These are phyloP conservation scores for Pholiota microspora DNA, from an alignment of 768 basidiomycete genomes.

Conservation along the genomic window DNA sequence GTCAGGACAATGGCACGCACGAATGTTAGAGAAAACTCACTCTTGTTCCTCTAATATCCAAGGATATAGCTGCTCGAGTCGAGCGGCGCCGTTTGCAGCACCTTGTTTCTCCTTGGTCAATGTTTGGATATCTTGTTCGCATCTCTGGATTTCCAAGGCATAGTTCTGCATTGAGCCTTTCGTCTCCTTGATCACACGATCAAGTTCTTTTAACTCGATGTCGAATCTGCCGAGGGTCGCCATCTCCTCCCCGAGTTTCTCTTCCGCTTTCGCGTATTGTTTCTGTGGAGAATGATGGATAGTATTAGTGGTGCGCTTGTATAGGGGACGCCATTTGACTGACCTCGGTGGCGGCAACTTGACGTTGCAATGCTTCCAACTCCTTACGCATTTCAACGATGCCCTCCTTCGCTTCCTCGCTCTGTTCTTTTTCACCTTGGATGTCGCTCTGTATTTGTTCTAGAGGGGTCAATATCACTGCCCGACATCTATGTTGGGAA, in stretches of 20 bases:
- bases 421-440: slow-evolving; percentile 40
- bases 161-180: slow-evolving; percentile 64
- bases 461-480: slow-evolving; percentile 28
- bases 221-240: slow-evolving; percentile 88
- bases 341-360: slow-evolving; percentile 49
- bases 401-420: slow-evolving; percentile 41
- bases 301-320: background rate
- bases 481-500: background rate
- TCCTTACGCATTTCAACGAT: slow-evolving; percentile 60
- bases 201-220: slow-evolving; percentile 81
- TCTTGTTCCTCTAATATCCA: slow-evolving; percentile 90
- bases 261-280: slow-evolving; percentile 62
- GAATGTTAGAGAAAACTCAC: slow-evolving; percentile 44
- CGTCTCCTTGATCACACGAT: slow-evolving; percentile 78
- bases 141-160: slow-evolving; percentile 60
- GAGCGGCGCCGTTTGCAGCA: slow-evolving; percentile 48
- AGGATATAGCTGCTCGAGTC: slow-evolving; percentile 76
- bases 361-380: slow-evolving; percentile 52
- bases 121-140: slow-evolving; percentile 66
- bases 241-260: slow-evolving; percentile 77
- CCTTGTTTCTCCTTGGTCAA: slow-evolving; percentile 64
- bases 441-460: slow-evolving; percentile 85
- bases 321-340: slow-evolving; percentile 1
- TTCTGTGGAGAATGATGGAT: slow-evolving; percentile 35
- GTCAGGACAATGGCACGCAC: background rate